Percentiles rank a stretch among this genome's conserved stretches.
Evolutionary conservation across 73 alveolate species (phyloP).

Genomic region (Uronychia setigera): DNA sequence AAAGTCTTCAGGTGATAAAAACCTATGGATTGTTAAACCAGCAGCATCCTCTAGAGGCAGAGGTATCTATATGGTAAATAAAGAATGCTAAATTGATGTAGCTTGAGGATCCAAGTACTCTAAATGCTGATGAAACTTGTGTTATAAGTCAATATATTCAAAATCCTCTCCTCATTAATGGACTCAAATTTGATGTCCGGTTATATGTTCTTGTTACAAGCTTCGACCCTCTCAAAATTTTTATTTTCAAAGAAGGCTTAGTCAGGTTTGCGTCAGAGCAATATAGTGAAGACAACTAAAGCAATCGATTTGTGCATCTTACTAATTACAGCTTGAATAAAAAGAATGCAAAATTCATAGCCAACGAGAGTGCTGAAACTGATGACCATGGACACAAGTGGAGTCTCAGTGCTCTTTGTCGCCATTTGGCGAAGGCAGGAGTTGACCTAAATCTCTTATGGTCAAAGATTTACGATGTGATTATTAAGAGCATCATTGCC

Average conservation of each 20-base stretch:
- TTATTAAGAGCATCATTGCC: constrained; percentile 36
- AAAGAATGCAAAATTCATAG: constrained; percentile 79
- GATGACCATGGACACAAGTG: constrained; percentile 65
- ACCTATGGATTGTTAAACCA: constrained; percentile 92
- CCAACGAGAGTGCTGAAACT: constrained; percentile 54
- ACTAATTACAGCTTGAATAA: constrained; percentile 84
- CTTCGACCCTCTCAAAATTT: constrained; percentile 87
- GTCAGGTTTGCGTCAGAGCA: constrained; percentile 94
- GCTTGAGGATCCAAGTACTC: constrained; percentile 50
- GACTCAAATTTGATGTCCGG: constrained; percentile 94
- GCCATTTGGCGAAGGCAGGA: constrained; percentile 46
- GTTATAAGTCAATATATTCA: constrained; percentile 83
- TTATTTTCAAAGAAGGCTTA: constrained; percentile 92
- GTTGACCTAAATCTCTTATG: constrained; percentile 45
- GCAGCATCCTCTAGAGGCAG: constrained; percentile 85
- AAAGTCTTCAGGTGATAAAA: constrained; percentile 42
- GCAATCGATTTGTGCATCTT: constrained; percentile 71
- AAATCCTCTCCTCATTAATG: constrained; percentile 88
- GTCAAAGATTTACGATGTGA: constrained; percentile 53
- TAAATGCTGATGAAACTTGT: constrained; percentile 52
- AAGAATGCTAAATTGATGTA: constrained; percentile 45
- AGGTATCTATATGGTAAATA: constrained; percentile 89
- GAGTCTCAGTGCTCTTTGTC: constrained; percentile 51
- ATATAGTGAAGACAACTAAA: constrained; percentile 60
- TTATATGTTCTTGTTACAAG: constrained; percentile 89